Base-by-base conservation (phyloP, 768 basidiomycete genomes). In the Suillus weaverae region DNA sequence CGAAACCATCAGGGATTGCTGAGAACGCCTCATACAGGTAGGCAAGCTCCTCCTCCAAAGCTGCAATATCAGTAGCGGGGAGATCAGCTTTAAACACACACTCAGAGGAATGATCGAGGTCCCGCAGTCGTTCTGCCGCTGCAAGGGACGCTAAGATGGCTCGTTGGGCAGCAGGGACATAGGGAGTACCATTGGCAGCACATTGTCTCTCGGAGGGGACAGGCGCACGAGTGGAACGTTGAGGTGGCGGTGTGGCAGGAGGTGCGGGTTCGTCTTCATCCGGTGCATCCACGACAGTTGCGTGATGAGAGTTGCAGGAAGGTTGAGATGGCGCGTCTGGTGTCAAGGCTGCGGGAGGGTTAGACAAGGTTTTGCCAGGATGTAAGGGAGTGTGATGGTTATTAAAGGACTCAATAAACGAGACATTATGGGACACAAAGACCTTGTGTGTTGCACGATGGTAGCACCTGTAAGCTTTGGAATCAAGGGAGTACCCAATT, bases 371-470 rank as follows among this genome's bases (percentile, higher is more conserved):
- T 5, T 5, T 41, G 0, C 39, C 39, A 18, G 39, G 39, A 18
- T 41, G 39, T 41, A 41, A 18, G 5, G 39, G 39, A 2, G 39
- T 41, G 6, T 41, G 5, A 6, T 41, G 16, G 5, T 5, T 16
- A 41, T 41, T 9, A 9, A 9, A 62, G 8, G 50, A 64, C 46
- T 72, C 65, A 26, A 72, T 62, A 36, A 73, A 74, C 0, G 44
- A 51, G n/a, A 74, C 71, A 48, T 73, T 69, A 54, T 62, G 44
- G 0, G 57, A 64, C 6, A 63, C 26, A 53, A 69, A 7, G 63
- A 72, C 26, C 11, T 66, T 55, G 4, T 66, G 46, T 0, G 65
- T 39, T 5, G 30, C 8, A 0, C 61, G 22, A 14, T 67, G 26
- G 36, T 48, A 67, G 35, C 60, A 59, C 0, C 61, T 33, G 36